These are phyloP conservation scores for Suhomyces yuchorum DNA, from an alignment of 1,139 yeast genomes.

Conservation along the genomic window DNA sequence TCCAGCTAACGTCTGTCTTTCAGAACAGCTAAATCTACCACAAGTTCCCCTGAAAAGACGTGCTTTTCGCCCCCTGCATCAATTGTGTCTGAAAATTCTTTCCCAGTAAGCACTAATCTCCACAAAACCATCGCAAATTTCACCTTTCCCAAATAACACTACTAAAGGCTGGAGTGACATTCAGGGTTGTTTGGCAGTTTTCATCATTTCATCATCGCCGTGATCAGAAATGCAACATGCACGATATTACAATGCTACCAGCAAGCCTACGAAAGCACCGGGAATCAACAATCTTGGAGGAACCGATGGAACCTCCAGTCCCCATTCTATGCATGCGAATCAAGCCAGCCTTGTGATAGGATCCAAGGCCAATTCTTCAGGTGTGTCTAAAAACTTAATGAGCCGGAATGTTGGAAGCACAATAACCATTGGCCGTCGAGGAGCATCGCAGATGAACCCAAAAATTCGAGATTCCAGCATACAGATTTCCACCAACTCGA, in stretches of 20 bases:
- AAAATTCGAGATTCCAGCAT: slow-evolving; percentile 2
- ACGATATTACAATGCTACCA: slow-evolving; percentile 23
- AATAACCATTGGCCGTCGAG: slow-evolving; percentile 21
- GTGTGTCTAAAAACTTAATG: slow-evolving; percentile 14
- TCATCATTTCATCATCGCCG: neutral
- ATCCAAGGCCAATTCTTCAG: slow-evolving; percentile 8
- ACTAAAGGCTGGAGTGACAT: neutral
- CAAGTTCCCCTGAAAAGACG: neutral
- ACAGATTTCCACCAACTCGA: slow-evolving; percentile 4
- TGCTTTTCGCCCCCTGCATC: neutral
- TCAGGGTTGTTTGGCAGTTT: neutral
- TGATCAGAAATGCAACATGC: slow-evolving; percentile 32
- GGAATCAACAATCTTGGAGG: slow-evolving; percentile 3
- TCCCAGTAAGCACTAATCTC: neutral
- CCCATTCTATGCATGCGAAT: slow-evolving; percentile 14
- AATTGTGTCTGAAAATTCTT: neutral
- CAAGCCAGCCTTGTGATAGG: slow-evolving; percentile 17
- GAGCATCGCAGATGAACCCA: slow-evolving; percentile 4
- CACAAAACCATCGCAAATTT: neutral
- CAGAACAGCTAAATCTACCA: neutral
- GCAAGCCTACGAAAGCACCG: slow-evolving; percentile 1
- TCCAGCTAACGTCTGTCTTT: neutral
- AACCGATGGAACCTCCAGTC: neutral
- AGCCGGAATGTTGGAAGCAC: slow-evolving; percentile 21
- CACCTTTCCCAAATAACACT: neutral